These are phyloP conservation scores for Ceratobasidium theobromae DNA, from an alignment of 1,284 basidiomycete species.

Conservation along the genomic window DNA sequence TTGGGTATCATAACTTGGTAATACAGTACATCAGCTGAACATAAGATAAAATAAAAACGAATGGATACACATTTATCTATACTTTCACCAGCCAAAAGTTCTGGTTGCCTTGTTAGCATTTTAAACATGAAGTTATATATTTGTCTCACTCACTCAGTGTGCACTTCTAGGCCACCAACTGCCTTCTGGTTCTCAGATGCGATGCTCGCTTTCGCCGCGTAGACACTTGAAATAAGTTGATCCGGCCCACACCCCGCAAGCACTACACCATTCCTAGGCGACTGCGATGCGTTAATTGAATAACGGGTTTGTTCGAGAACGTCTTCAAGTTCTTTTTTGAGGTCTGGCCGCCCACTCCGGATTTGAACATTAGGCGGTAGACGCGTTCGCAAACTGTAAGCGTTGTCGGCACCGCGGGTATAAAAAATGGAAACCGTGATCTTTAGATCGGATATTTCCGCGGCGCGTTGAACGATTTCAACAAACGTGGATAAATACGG, in stretches of 20 bases:
- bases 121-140: background rate
- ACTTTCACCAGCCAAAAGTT: conserved; percentile 27
- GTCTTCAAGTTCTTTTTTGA: conserved; percentile 40
- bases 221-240: conserved; percentile 56
- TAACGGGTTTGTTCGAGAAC: conserved; percentile 53
- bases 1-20: too few relatives aligned
- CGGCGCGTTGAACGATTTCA: conserved; percentile 52
- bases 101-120: background rate
- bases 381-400: conserved; percentile 36
- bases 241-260: conserved; percentile 68
- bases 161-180: conserved; percentile 13
- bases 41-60: too few relatives aligned
- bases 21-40: too few relatives aligned
- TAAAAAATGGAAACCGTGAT: conserved; percentile 8
- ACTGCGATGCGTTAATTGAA: conserved; percentile 51
- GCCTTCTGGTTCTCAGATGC: background rate
- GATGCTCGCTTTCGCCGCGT: background rate
- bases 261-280: conserved; percentile 56
- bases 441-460: background rate
- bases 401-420: conserved; percentile 40
- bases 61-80: too few relatives aligned
- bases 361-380: conserved; percentile 50
- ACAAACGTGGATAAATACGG: conserved; percentile 58
- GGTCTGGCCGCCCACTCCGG: conserved; percentile 52
- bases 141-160: conserved; percentile 7